These are phyloP conservation scores for Tilletiopsis washingtonensis DNA, from an alignment of 1,284 basidiomycete species.

Conservation along the genomic window DNA sequence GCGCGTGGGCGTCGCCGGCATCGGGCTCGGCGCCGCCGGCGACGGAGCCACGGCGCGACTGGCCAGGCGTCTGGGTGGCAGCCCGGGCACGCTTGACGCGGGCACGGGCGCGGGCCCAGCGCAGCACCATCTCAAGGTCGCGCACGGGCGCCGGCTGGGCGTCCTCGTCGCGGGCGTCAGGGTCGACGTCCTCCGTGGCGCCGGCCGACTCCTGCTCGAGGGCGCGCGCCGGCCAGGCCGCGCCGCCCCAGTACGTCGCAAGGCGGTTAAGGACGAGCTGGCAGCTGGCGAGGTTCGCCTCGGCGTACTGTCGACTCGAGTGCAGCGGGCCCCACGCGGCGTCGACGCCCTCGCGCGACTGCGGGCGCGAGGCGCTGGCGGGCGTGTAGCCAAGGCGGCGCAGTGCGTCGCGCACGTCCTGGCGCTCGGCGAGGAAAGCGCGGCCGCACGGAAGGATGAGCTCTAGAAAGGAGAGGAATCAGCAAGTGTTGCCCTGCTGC, in stretches of 20 bases:
- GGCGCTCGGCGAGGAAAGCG: conserved; percentile 27
- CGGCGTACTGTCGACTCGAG: conserved; percentile 11
- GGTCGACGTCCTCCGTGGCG: conserved; percentile 15
- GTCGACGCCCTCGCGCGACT: not conserved
- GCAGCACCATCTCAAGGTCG: conserved; percentile 35
- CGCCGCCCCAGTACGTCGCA: conserved; percentile 29
- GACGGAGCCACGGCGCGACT: conserved; percentile 14
- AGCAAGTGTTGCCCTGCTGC: no score
- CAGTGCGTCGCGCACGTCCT: conserved; percentile 22
- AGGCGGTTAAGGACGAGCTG: conserved; percentile 23
- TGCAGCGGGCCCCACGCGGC: not conserved
- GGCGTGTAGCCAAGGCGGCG: conserved; percentile 15
- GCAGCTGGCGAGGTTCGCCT: conserved; percentile 28
- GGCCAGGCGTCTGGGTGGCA: conserved; percentile 12
- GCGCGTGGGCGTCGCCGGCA: conserved; percentile 9
- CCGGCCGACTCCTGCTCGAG: conserved; percentile 31
- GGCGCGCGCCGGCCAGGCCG: conserved; percentile 27
- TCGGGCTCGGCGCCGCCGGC: conserved; percentile 9
- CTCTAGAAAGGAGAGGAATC: no score
- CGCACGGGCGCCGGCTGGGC: conserved; percentile 27
- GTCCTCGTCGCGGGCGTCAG: conserved; percentile 28
- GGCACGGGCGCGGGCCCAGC: conserved; percentile 21
- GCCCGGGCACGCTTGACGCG: conserved; percentile 6
- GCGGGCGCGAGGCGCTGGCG: not conserved
- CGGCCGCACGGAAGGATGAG: conserved; percentile 29